These are phyloP conservation scores for Diaporthe ilicicola DNA, from an alignment of 2,329 filamentous ascomycete genomes.

Conservation along the genomic window DNA sequence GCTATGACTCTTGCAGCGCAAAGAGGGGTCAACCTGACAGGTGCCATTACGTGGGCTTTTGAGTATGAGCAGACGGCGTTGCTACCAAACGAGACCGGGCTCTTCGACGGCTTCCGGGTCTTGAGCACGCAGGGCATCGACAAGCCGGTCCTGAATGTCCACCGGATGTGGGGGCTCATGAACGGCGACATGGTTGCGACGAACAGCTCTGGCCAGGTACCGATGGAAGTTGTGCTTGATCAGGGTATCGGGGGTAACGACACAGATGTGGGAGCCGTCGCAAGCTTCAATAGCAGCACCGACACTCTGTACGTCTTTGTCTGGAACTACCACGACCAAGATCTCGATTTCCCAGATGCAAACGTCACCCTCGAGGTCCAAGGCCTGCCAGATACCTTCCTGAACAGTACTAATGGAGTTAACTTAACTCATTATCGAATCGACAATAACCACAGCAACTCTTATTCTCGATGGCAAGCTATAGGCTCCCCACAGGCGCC, in stretches of 20 bases:
- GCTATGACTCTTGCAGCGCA: background rate
- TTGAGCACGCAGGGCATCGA: conserved; percentile 24
- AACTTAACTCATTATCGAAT: conserved; percentile 9
- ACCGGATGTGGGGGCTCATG: conserved; percentile 22
- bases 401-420: background rate
- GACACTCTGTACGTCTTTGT: conserved; percentile 12
- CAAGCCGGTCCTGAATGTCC: conserved; percentile 23
- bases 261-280: conserved; percentile 13
- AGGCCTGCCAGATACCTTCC: background rate
- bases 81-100: conserved; percentile 1
- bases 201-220: conserved; percentile 13
- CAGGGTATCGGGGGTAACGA: background rate
- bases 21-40: conserved; percentile 17
- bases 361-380: background rate
- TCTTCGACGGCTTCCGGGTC: conserved; percentile 19
- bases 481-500: conserved; percentile 20
- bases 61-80: conserved; percentile 24
- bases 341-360: background rate
- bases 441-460: conserved; percentile 23
- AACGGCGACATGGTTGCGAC: conserved; percentile 6
- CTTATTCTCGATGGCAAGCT: conserved; percentile 17
- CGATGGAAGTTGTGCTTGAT: conserved; percentile 2
- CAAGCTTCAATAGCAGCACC: conserved; percentile 11
- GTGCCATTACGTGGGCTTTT: conserved; percentile 19
- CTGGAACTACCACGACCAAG: conserved; percentile 21